Percentiles rank a stretch among this genome's conserved stretches.
phyloP scores from a whole-genome alignment of 768 basidiomycete genomes.

The Tubosaeta sp. region DNA sequence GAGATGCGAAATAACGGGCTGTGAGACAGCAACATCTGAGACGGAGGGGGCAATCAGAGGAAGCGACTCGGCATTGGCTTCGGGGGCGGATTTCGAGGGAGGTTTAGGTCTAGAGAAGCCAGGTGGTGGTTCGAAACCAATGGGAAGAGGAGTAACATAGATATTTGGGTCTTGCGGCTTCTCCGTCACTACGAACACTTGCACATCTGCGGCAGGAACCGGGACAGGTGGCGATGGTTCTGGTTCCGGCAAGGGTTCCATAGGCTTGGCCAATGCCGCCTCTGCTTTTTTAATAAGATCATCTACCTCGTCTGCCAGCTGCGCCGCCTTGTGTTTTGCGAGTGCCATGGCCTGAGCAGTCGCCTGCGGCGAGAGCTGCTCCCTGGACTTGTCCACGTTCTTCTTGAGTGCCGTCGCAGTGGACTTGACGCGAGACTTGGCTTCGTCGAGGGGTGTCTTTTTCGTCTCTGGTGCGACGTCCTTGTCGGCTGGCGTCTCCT shows the following conservation, averaged over 20 bases:
- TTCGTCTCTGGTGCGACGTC: conserved; percentile 35
- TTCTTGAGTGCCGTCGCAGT: conserved; percentile 46
- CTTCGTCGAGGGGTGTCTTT: conserved; percentile 36
- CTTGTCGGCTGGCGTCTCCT: too few species aligned
- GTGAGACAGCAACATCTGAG: conserved; percentile 63
- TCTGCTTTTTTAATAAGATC: conserved; percentile 72
- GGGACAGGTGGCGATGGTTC: conserved; percentile 20
- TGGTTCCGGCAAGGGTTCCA: conserved; percentile 24
- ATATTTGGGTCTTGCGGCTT: conserved; percentile 26
- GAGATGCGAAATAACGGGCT: conserved; percentile 91
- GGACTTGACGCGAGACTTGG: conserved; percentile 43
- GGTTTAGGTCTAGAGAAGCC: conserved; percentile 69
- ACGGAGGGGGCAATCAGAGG: conserved; percentile 83
- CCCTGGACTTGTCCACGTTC: conserved; percentile 36
- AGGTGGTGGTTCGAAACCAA: conserved; percentile 92
- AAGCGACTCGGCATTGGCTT: conserved; percentile 39
- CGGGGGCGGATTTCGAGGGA: conserved; percentile 33
- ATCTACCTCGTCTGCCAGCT: conserved; percentile 60
- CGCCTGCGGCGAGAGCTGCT: conserved; percentile 23
- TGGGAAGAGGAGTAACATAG: conserved; percentile 74
- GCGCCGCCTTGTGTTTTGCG: conserved; percentile 41
- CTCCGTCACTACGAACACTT: conserved; percentile 24
- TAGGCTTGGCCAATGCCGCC: conserved; percentile 53
- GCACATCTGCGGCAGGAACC: conserved; percentile 21
- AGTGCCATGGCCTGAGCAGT: conserved; percentile 38